Evolutionary conservation across 2,329 filamentous ascomycete genomes (phyloP).

Genomic region (Zelopaecilomyces penicillatus): DNA sequence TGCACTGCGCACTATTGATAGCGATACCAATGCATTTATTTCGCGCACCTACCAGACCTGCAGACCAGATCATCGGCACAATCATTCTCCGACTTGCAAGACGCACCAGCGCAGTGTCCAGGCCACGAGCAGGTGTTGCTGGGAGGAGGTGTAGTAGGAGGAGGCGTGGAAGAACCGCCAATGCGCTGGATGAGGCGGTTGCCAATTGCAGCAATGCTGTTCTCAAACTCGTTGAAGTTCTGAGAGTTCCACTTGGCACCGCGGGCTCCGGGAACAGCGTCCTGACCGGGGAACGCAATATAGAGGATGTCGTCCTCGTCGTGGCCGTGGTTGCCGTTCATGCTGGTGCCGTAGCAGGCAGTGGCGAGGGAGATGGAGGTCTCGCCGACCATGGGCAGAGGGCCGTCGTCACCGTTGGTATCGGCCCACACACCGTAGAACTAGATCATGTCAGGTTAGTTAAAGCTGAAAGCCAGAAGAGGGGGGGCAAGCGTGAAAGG

Average conservation of each 20-base stretch:
- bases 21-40: not conserved
- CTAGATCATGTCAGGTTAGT: conserved; percentile 17
- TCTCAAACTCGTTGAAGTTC: conserved; percentile 41
- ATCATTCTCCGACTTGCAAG: conserved; percentile 5
- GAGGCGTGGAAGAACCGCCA: conserved; percentile 7
- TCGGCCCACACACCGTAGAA: conserved; percentile 55
- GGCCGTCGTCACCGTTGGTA: conserved; percentile 46
- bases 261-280: conserved; percentile 46
- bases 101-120: conserved; percentile 11
- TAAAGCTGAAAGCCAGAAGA: not conserved
- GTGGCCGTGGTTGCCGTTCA: conserved; percentile 50
- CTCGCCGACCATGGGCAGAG: conserved; percentile 43
- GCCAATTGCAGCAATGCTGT: conserved; percentile 42
- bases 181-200: conserved; percentile 39
- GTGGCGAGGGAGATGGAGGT: conserved; percentile 49
- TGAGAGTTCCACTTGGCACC: conserved; percentile 47
- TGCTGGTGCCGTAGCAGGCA: conserved; percentile 43
- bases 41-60: conserved; percentile 14
- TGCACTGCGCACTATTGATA: not conserved
- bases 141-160: not conserved
- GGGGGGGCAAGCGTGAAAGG: not conserved
- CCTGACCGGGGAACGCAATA: conserved; percentile 48
- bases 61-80: conserved; percentile 13
- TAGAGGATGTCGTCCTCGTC: conserved; percentile 51
- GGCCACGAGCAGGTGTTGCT: conserved; percentile 11